Evolutionary conservation across 2,329 filamentous ascomycete genomes (phyloP).

Genomic region (Hypoxylon sp.): DNA sequence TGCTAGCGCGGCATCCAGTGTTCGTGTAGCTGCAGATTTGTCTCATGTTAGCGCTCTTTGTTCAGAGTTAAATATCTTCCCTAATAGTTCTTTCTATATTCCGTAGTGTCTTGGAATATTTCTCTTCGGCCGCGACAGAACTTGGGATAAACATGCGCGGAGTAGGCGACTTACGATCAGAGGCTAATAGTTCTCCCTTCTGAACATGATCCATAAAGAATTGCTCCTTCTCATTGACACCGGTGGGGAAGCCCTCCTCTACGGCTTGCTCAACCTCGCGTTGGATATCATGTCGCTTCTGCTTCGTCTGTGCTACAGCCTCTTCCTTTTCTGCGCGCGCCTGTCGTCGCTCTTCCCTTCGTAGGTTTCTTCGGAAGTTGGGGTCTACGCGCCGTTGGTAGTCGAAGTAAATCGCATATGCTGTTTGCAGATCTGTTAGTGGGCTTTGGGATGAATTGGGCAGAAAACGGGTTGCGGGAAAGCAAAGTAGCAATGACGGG

Average conservation of each 20-base stretch:
- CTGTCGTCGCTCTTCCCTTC: conserved; percentile 78
- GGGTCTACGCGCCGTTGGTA: conserved; percentile 69
- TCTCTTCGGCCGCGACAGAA: background rate
- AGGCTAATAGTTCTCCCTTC: conserved; percentile 81
- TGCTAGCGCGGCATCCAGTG: conserved; percentile 85
- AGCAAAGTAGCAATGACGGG: background rate
- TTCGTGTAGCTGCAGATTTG: conserved; percentile 64
- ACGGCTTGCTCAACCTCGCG: conserved; percentile 80
- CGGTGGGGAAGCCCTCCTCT: conserved; percentile 88
- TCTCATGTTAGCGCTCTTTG: conserved; percentile 23
- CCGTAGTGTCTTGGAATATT: background rate
- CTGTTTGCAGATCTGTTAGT: conserved; percentile 48
- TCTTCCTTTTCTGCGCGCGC: conserved; percentile 76
- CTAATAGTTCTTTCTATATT: background rate
- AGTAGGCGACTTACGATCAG: conserved; percentile 72
- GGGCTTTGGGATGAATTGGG: conserved; percentile 23
- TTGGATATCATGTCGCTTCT: conserved; percentile 79
- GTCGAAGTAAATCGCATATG: conserved; percentile 75
- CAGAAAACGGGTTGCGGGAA: conserved; percentile 1
- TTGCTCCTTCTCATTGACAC: conserved; percentile 90
- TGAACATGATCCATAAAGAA: conserved; percentile 98
- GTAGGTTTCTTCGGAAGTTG: conserved; percentile 72
- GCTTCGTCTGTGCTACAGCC: conserved; percentile 69
- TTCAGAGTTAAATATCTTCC: conserved; percentile 2
- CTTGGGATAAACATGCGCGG: background rate